Evolutionary conservation across 2,329 filamentous ascomycete species (phyloP).

Genomic region (Claviceps purpurea): DNA sequence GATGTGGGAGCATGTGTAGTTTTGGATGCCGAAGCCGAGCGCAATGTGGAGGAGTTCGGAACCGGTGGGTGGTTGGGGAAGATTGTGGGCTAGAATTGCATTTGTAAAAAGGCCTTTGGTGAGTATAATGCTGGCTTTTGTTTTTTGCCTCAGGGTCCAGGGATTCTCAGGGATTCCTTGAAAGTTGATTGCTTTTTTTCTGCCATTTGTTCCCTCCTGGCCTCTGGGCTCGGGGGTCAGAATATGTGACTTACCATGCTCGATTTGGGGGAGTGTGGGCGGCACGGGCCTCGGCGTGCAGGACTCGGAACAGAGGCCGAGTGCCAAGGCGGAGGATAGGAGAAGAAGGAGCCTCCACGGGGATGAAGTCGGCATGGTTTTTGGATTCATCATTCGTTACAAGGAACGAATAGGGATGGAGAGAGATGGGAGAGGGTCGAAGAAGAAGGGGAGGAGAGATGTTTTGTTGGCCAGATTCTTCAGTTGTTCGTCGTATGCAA

Average conservation of each 20-base stretch:
- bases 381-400: neutral
- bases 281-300: conserved; percentile 9
- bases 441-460: no score
- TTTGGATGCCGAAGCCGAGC: conserved; percentile 53
- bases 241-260: neutral
- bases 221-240: no score
- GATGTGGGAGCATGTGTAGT: conserved; percentile 46
- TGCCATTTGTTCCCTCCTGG: no score
- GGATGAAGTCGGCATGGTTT: conserved; percentile 20
- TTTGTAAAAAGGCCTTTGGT: neutral
- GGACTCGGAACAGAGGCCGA: conserved; percentile 14
- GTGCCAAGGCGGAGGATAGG: conserved; percentile 19
- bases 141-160: neutral
- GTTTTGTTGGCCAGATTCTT: no score
- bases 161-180: neutral
- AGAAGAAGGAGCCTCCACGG: conserved; percentile 16
- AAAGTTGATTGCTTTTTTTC: neutral
- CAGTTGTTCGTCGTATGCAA: no score
- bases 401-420: neutral
- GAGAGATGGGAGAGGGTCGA: no score
- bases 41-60: conserved; percentile 39
- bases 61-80: conserved; percentile 26
- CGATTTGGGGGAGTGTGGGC: neutral
- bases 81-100: conserved; percentile 23
- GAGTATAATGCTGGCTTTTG: neutral